These are phyloP conservation scores for Castanea sativa DNA, from an alignment of 306 rosid genomes.

Conservation along the genomic window DNA sequence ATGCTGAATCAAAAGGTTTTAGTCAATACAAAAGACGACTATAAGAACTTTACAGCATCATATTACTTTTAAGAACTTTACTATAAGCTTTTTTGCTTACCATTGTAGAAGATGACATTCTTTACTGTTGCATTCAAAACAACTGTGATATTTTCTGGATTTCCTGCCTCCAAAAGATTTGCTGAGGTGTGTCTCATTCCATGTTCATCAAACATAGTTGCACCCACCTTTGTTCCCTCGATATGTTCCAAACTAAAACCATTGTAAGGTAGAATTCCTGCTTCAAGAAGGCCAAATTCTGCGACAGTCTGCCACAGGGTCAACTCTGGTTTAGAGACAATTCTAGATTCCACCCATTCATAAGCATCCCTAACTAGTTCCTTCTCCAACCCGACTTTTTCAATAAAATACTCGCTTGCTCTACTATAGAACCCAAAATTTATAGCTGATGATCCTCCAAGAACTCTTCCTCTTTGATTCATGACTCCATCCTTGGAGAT, in stretches of 20 bases:
- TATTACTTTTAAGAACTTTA: background rate
- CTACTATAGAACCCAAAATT: slow-evolving; percentile 75
- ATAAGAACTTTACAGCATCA: background rate
- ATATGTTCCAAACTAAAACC: slow-evolving; percentile 68
- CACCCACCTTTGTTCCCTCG: slow-evolving; percentile 71
- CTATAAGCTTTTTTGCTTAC: slow-evolving; percentile 30
- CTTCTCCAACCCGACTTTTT: slow-evolving; percentile 57
- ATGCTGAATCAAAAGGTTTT: background rate
- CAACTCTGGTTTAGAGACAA: slow-evolving; percentile 51
- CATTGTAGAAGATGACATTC: slow-evolving; percentile 48
- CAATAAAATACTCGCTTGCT: slow-evolving; percentile 60
- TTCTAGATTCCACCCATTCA: slow-evolving; percentile 72
- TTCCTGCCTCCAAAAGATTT: slow-evolving; percentile 61
- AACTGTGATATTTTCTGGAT: slow-evolving; percentile 44
- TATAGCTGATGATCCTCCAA: slow-evolving; percentile 76
- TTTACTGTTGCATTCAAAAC: slow-evolving; percentile 72
- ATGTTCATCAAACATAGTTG: slow-evolving; percentile 53
- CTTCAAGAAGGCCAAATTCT: slow-evolving; percentile 69
- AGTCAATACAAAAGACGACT: background rate
- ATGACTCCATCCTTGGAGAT: slow-evolving; percentile 54
- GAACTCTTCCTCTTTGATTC: slow-evolving; percentile 75
- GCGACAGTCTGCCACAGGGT: slow-evolving; percentile 66
- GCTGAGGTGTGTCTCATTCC: slow-evolving; percentile 68
- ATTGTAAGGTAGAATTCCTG: slow-evolving; percentile 70
- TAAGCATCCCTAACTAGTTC: slow-evolving; percentile 52